Evolutionary conservation across 352 stramenopile species (phyloP), one percentile per base, ranked within the genome.

Genomic region (Aphanomyces invadans): DNA sequence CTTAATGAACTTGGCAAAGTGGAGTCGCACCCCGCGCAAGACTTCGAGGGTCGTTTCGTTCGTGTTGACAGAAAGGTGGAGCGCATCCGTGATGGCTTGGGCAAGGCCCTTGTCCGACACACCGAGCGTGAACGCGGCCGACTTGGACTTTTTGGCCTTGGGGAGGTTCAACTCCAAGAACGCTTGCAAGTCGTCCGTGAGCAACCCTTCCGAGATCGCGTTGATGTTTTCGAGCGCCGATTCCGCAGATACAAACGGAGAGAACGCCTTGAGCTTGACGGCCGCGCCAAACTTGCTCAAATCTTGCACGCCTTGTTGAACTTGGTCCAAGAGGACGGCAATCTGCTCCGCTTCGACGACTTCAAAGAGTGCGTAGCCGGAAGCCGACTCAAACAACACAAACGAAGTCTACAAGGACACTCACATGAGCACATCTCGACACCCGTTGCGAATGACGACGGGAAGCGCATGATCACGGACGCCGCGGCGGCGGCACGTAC

Each of bases 141-240:
- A 57, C 49, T 21, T 33, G 73, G 95, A 95, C 74, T 95, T 96
- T 62, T 80, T 80, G 38, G 92, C 80, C 73, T 99, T 99, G 39
- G 97, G 97, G 61, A 99, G 72, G 80, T 99, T 99, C 87, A 98
- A 98, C 76, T 99, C 97, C 56, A 99, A 86, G 81, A 99, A 99
- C 74, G 97, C 96, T 73, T 98, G 95, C 46, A 98, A 87, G 73
- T 97, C 89, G 32, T 97, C 87, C 59, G 87, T 84, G 42, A 98
- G 60, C 31, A 98, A 74, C 36, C 96, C 89, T 76, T 98, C 95
- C 64, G 90, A 97, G 39, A 99, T 81, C 66, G 97, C 97, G 78
- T 99, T 99, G 67, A 99, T 98, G 87, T 99, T 99, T 75, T 99
- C 95, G 4, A 99, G 83, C 11, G 97, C 97, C 69, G 99, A 98